Conservation (phyloP, 257 asterid genomes). For the Solanum habrochaites region DNA sequence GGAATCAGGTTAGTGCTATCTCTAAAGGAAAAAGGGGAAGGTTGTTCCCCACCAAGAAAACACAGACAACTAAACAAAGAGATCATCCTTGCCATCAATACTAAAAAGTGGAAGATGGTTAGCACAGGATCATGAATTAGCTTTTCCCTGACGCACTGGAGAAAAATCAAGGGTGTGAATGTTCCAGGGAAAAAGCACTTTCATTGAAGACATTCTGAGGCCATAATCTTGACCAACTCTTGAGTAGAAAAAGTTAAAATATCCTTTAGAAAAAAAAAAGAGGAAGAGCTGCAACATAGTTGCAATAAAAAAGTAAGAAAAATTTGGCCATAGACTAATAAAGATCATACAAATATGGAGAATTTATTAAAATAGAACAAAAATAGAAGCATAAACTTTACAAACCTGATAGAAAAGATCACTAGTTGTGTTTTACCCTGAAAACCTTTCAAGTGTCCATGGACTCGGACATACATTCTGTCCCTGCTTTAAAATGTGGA, state of each 20-base stretch:
- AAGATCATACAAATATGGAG: neutral
- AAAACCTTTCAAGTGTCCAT: constrained; percentile 56
- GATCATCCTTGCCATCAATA: neutral
- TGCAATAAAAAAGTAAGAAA: neutral
- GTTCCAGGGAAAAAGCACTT: neutral
- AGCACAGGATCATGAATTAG: neutral
- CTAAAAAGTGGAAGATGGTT: neutral
- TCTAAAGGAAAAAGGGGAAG: neutral
- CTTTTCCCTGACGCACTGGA: neutral
- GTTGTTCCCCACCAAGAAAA: neutral
- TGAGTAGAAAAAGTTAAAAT: neutral
- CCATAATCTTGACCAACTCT: neutral
- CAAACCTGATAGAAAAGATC: constrained; percentile 71
- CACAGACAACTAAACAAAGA: neutral
- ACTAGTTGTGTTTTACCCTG: constrained; percentile 57
- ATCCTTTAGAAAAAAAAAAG: neutral
- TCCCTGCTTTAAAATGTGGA: constrained; percentile 33
- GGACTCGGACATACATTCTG: constrained; percentile 58
- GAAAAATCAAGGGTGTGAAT: neutral
- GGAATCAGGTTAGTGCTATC: neutral
- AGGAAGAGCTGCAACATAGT: neutral
- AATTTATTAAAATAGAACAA: neutral
- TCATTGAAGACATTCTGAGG: neutral
- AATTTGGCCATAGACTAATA: neutral
- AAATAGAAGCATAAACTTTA: neutral